phyloP scores from a whole-genome alignment of 768 basidiomycete species.

The Amanita exitialis region DNA sequence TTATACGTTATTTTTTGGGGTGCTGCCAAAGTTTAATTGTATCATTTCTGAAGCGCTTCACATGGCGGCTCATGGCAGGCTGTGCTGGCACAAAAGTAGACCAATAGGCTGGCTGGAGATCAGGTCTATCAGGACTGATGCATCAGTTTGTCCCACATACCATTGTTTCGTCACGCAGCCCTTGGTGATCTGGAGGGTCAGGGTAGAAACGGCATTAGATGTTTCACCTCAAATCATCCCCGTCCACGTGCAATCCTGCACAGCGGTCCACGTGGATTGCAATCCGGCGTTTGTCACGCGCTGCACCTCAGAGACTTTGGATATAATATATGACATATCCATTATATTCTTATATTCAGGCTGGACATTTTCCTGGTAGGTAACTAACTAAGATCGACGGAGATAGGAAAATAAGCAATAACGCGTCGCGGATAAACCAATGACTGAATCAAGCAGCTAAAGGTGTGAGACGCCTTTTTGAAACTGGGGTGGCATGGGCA shows the following conservation, averaged over 20 bases:
- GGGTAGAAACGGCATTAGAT: not conserved
- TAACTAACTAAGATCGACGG: not conserved
- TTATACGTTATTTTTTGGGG: not conserved
- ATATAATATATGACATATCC: too few species aligned
- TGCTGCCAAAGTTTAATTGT: not conserved
- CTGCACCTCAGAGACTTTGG: too few species aligned
- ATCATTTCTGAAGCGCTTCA: not conserved
- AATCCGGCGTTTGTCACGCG: too few species aligned
- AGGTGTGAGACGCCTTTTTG: not conserved
- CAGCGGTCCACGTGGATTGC: not conserved
- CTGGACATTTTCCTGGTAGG: too few species aligned
- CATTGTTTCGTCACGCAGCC: not conserved
- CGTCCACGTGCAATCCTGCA: not conserved
- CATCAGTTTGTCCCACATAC: not conserved
- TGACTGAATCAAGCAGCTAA: not conserved
- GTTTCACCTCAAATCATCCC: not conserved
- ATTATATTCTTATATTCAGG: too few species aligned
- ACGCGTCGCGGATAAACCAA: not conserved
- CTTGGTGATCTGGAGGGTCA: not conserved
- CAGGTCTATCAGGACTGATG: constrained; percentile 1
- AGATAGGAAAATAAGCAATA: not conserved
- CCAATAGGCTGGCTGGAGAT: not conserved
- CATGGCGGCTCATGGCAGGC: not conserved
- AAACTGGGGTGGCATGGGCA: not conserved
- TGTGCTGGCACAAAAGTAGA: not conserved